Conservation (phyloP, 306 rosid species). For the Crotalaria pallida region DNA sequence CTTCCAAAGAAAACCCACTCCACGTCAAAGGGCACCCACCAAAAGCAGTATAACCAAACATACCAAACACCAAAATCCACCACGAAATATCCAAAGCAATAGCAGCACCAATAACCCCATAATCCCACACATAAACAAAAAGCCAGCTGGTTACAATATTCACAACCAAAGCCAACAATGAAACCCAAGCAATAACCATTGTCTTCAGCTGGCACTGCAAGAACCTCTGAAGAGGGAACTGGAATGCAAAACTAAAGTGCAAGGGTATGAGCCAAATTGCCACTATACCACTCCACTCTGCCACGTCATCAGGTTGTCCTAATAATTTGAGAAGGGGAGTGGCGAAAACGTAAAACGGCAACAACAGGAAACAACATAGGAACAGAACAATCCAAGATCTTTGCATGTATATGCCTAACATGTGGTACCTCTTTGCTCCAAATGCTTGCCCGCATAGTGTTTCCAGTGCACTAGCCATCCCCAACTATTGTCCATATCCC, state of each 20-base stretch:
- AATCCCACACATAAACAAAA: slow-evolving; percentile 38
- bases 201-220: slow-evolving; percentile 73
- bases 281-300: slow-evolving; percentile 47
- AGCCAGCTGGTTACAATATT: slow-evolving; percentile 45
- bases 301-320: slow-evolving; percentile 60
- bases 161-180: slow-evolving; percentile 34
- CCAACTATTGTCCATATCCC: slow-evolving; percentile 32
- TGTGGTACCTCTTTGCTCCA: slow-evolving; percentile 51
- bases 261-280: slow-evolving; percentile 68
- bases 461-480: slow-evolving; percentile 85
- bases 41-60: slow-evolving; percentile 27
- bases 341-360: slow-evolving; percentile 53
- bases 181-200: slow-evolving; percentile 45
- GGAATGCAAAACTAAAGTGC: slow-evolving; percentile 77
- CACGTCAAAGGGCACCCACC: slow-evolving; percentile 77
- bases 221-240: slow-evolving; percentile 65
- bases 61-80: slow-evolving; percentile 58
- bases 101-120: slow-evolving; percentile 63
- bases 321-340: slow-evolving; percentile 45
- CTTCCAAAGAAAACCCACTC: slow-evolving; percentile 54
- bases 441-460: slow-evolving; percentile 81
- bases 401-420: slow-evolving; percentile 68
- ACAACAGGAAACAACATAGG: slow-evolving; percentile 37
- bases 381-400: slow-evolving; percentile 66
- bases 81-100: slow-evolving; percentile 57